These are phyloP conservation scores for Calamus simplicifolius DNA, from an alignment of 176 grass and related monocot genomes.

Conservation along the genomic window DNA sequence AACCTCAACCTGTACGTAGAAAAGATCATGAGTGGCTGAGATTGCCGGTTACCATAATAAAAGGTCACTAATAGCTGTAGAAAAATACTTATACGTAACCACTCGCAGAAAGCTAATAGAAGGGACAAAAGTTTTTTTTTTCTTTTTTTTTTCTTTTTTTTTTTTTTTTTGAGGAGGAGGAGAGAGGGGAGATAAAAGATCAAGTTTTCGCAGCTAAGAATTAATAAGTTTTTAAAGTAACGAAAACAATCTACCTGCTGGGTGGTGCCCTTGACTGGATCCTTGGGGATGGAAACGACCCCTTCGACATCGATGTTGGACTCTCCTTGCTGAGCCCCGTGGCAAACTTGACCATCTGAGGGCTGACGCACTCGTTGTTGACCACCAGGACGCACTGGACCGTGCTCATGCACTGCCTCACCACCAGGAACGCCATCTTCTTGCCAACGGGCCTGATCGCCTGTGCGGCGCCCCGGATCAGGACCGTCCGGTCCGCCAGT, in stretches of 20 bases:
- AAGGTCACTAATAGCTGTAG: too few species aligned
- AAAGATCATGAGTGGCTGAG: neutral
- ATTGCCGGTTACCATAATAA: neutral
- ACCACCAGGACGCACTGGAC: constrained; percentile 81
- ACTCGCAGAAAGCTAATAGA: too few species aligned
- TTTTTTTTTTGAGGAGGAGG: too few species aligned
- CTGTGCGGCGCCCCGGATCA: constrained; percentile 62
- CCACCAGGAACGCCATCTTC: constrained; percentile 92
- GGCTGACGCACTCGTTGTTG: constrained; percentile 53
- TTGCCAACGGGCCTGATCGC: constrained; percentile 63
- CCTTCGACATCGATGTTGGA: constrained; percentile 81
- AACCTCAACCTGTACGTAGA: constrained; percentile 69
- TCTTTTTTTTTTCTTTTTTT: too few species aligned
- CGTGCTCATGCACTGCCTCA: constrained; percentile 67
- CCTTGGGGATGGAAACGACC: constrained; percentile 60
- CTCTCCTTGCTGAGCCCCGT: constrained; percentile 81
- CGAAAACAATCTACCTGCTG: constrained; percentile 48
- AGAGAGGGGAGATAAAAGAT: too few species aligned
- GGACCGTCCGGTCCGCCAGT: constrained; percentile 32
- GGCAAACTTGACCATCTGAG: constrained; percentile 80
- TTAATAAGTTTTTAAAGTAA: too few species aligned
- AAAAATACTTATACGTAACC: too few species aligned
- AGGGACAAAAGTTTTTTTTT: too few species aligned
- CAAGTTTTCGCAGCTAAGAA: too few species aligned
- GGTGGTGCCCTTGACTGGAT: constrained; percentile 81